These are phyloP conservation scores for Lichtheimia ramosa DNA, from an alignment of 371 early-diverging fungal genomes.

Conservation along the genomic window DNA sequence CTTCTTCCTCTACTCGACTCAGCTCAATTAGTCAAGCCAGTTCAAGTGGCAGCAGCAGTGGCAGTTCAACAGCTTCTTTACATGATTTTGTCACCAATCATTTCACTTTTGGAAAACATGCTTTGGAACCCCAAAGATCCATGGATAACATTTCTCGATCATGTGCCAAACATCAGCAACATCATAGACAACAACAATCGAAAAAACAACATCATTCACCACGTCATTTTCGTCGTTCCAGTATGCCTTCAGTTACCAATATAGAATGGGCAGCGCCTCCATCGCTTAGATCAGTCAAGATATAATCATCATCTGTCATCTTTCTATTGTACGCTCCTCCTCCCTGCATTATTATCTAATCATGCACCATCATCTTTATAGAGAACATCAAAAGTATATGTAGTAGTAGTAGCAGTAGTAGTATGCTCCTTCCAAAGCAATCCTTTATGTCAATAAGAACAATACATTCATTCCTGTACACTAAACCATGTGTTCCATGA, in stretches of 20 bases:
- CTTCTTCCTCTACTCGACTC: neutral
- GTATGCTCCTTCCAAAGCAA: no score
- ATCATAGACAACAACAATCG: no score
- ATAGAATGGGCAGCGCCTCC: neutral
- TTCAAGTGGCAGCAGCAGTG: neutral
- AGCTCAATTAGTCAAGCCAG: neutral
- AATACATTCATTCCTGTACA: neutral
- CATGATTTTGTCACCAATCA: neutral
- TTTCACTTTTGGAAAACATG: neutral
- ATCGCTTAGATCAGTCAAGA: conserved; percentile 2
- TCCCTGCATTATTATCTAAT: neutral
- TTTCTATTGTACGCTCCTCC: neutral
- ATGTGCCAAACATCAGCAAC: no score
- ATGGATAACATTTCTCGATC: no score
- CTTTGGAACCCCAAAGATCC: no score
- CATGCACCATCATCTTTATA: neutral
- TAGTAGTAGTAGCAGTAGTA: neutral
- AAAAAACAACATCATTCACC: neutral
- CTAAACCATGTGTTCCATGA: neutral
- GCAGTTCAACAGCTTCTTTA: neutral
- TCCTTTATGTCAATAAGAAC: conserved; percentile 1
- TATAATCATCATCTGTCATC: neutral
- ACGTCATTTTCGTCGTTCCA: conserved; percentile 7
- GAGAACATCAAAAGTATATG: neutral
- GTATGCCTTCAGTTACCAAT: conserved; percentile 3